Percentiles rank a stretch among this genome's conserved stretches.
Evolutionary conservation across 2,329 filamentous ascomycete species (phyloP).

Genomic region (Davidsoniella neocaledoniae): DNA sequence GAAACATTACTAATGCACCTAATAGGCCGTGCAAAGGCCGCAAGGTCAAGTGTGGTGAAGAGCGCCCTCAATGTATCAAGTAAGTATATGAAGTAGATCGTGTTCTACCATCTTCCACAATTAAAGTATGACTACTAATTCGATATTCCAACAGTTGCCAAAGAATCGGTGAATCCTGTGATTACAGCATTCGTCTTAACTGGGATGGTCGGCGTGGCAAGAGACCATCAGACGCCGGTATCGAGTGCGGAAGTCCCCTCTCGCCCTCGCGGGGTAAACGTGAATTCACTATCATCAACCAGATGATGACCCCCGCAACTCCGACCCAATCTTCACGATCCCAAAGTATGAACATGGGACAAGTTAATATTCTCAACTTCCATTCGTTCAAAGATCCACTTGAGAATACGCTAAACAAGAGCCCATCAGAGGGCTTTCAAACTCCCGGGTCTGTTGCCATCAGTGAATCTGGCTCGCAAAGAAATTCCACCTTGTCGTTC

Average conservation of each 20-base stretch:
- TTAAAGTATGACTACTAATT: background rate
- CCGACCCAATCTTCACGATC: slow-evolving; percentile 1
- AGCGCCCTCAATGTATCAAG: slow-evolving; percentile 56
- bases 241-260: slow-evolving; percentile 11
- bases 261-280: slow-evolving; percentile 18
- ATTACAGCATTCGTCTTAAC: slow-evolving; percentile 67
- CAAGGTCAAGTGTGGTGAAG: slow-evolving; percentile 61
- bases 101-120: background rate
- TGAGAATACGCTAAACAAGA: slow-evolving; percentile 1
- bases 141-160: slow-evolving; percentile 33
- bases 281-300: slow-evolving; percentile 22
- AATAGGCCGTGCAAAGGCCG: slow-evolving; percentile 60
- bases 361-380: slow-evolving; percentile 4
- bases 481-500: background rate
- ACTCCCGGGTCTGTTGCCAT: background rate
- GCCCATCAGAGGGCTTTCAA: background rate
- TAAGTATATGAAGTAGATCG: slow-evolving; percentile 19
- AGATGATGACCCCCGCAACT: slow-evolving; percentile 13
- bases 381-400: slow-evolving; percentile 3
- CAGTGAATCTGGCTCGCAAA: background rate
- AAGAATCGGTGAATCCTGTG: slow-evolving; percentile 54
- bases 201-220: slow-evolving; percentile 48
- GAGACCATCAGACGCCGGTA: slow-evolving; percentile 11
- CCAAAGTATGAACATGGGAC: slow-evolving; percentile 1
- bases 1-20: background rate